A percentile compares a stretch with the other conserved stretches of the same genome.
Evolutionary conservation across 2,329 filamentous ascomycete species (phyloP).

Genomic region (Waltergamsia citrina): DNA sequence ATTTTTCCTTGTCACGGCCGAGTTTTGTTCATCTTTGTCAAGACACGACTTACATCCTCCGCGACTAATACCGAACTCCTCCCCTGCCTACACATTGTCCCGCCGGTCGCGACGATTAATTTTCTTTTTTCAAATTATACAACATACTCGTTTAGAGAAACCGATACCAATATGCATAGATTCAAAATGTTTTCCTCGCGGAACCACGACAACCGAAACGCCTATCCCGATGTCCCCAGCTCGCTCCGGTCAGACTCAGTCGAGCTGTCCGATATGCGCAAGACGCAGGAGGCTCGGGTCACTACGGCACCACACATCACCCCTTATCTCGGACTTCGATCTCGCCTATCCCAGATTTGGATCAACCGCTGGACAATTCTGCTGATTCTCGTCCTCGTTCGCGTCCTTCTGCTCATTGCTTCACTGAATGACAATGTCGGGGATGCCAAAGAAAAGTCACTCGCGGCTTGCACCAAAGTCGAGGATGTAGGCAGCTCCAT

Average conservation of each 20-base stretch:
- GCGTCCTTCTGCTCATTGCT: constrained; percentile 67
- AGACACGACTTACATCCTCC: background rate
- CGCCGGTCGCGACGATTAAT: constrained; percentile 2
- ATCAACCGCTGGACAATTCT: constrained; percentile 96
- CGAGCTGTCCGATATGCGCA: constrained; percentile 21
- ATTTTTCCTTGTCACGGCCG: too few species aligned
- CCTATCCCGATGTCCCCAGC: constrained; percentile 26
- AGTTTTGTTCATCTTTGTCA: too few species aligned
- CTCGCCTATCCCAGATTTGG: constrained; percentile 91
- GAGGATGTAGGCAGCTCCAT: constrained; percentile 90
- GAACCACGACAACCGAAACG: constrained; percentile 17
- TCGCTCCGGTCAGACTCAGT: constrained; percentile 26
- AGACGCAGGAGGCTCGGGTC: constrained; percentile 23
- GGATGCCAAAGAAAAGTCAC: constrained; percentile 69
- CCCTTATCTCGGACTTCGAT: constrained; percentile 83
- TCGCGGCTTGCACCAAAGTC: constrained; percentile 83
- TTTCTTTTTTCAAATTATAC: background rate
- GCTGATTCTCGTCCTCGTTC: constrained; percentile 73
- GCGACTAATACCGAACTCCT: background rate
- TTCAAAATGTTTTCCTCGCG: constrained; percentile 26
- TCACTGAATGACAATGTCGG: constrained; percentile 65
- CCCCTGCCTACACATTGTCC: constrained; percentile 1
- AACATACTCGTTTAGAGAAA: background rate
- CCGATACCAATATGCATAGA: constrained; percentile 17
- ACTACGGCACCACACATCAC: constrained; percentile 64